Evolutionary conservation across 305 asterid species (phyloP).

Genomic region (Rubia balearica): DNA sequence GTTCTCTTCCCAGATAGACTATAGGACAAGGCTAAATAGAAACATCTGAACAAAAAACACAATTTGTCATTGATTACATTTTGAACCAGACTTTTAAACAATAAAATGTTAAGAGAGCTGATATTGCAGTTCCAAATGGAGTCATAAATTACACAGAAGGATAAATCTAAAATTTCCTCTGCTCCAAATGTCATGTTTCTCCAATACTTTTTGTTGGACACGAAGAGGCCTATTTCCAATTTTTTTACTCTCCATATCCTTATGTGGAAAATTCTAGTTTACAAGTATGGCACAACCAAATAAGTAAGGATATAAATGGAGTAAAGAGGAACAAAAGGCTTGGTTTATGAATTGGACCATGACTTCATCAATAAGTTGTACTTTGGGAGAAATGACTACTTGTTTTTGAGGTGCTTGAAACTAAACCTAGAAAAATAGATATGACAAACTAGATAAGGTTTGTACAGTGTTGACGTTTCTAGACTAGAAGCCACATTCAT

Average conservation of each 20-base stretch:
- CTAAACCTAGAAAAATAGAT: background rate
- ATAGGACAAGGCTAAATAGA: conserved; percentile 91
- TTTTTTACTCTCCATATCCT: background rate
- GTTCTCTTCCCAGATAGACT: conserved; percentile 93
- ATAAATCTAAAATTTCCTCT: background rate
- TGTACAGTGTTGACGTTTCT: background rate
- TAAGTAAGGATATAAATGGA: background rate
- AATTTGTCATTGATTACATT: background rate
- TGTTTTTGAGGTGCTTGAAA: background rate
- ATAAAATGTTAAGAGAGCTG: background rate
- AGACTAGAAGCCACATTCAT: background rate
- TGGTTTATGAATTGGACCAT: background rate
- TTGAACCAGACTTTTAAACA: background rate
- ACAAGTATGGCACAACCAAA: background rate
- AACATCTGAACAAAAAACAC: conserved; percentile 55
- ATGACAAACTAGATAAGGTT: background rate
- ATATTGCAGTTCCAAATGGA: background rate
- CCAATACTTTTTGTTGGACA: background rate
- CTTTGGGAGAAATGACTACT: background rate
- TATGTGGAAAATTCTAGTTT: background rate
- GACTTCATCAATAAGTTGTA: background rate
- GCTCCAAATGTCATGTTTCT: background rate
- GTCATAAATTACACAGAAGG: background rate
- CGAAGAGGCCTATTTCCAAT: background rate
- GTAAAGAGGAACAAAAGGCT: background rate